Evolutionary conservation across 2,329 filamentous ascomycete genomes (phyloP), one percentile per base, ranked within the genome.

Genomic region (Fusarium odoratissimum): DNA sequence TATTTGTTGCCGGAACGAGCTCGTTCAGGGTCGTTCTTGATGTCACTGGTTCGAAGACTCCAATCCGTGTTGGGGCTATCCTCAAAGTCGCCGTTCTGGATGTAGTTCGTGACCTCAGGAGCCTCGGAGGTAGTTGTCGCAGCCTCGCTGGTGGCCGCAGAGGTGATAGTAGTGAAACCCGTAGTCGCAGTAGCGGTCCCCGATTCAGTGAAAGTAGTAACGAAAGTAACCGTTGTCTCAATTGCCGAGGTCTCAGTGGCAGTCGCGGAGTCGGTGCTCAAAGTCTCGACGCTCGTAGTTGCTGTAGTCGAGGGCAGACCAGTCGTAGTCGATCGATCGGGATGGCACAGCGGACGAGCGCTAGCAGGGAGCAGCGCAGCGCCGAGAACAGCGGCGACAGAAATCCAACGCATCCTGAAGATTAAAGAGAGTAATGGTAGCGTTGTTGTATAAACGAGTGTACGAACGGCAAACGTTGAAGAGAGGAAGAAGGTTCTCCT

Each of bases 391-490:
- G 64, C 35, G 17, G 49, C 69, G 11, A 75, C 17, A 33, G 72
- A 72, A n/a, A 45, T 8, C 38, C 62, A 75, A 31, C 73, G 73
- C 73, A 75, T 75, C 19, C 13, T 70, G 60, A 23, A 33, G 16
- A 12, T 67, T 49, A 71, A 68, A 37, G 60, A 72, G n/a, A 37
- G 65, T 60, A 59, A 25, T 41, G n/a, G 49, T 19, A 30, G 16
- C 48, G 48, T 1, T 41, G 28, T 7, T 2, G 28, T 17, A 8
- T 35, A 6, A 64, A 51, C 7, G 67, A 62, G 33, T 45, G 64
- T 5, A 52, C 3, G 25, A 35, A 46, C 42, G 35, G 33, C 44
- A 40, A 7, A 38, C 35, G 23, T 38, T 45, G 52, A 16, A 11
- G 13, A 23, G 31, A 25, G 10, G 7, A n/a, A 23, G 17, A 55